These are phyloP conservation scores for Talaromyces sp. DNA, from an alignment of 2,329 filamentous ascomycete species.

Conservation along the genomic window DNA sequence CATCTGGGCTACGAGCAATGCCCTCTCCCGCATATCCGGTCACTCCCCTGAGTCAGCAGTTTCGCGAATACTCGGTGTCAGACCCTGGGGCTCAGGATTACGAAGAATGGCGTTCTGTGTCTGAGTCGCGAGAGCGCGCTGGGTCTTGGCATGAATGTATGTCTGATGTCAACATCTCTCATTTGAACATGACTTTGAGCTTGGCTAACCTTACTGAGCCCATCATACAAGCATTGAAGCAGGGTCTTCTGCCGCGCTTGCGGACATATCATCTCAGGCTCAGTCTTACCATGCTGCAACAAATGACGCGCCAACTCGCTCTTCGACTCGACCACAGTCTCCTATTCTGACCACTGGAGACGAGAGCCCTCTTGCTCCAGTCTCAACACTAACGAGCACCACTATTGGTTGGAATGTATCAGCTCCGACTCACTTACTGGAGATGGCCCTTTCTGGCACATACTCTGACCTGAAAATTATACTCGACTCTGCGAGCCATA, in stretches of 20 bases:
- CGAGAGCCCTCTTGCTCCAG: background rate
- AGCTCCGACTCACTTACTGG: slow-evolving; percentile 17
- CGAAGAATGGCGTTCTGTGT: background rate
- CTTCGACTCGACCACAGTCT: background rate
- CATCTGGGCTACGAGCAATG: no score
- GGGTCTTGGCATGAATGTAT: background rate
- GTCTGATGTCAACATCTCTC: background rate
- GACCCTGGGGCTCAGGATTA: background rate
- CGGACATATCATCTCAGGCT: background rate
- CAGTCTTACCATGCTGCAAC: background rate
- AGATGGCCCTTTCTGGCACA: slow-evolving; percentile 17
- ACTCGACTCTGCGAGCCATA: slow-evolving; percentile 21
- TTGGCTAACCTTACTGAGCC: background rate
- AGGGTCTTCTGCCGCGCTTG: background rate
- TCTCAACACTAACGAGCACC: background rate
- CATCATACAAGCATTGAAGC: background rate
- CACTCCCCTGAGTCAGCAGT: background rate
- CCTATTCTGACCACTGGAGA: background rate
- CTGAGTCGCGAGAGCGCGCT: no score
- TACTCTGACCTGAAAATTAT: slow-evolving; percentile 24
- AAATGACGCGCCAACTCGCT: background rate
- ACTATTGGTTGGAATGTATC: background rate
- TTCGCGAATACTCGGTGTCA: background rate
- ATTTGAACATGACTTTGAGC: background rate
- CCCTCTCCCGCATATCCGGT: background rate